A percentile compares a stretch with the other conserved stretches of the same genome.
Conservation (phyloP, 495 filamentous ascomycete genomes). For the Amniculicola lignicola region DNA sequence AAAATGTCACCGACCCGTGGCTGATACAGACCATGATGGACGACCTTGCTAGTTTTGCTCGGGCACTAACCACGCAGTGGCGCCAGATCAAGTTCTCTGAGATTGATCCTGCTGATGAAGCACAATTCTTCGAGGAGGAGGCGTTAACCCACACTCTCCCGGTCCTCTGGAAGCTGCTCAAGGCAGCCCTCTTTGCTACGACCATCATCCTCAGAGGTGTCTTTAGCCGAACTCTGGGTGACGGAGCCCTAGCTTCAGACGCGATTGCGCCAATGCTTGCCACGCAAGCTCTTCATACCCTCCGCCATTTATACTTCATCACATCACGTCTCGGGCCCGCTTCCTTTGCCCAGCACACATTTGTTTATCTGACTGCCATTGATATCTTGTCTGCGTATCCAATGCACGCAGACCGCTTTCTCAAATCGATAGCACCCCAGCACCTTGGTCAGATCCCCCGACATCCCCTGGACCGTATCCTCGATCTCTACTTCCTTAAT, state of each 20-base stretch:
- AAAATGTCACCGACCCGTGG: slow-evolving; percentile 58
- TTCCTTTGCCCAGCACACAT: slow-evolving; percentile 75
- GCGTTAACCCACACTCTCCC: slow-evolving; percentile 67
- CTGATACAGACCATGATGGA: slow-evolving; percentile 67
- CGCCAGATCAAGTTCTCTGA: slow-evolving; percentile 77
- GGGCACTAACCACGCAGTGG: slow-evolving; percentile 76
- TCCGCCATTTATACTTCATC: slow-evolving; percentile 85
- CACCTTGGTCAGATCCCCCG: slow-evolving; percentile 63
- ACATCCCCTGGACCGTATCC: slow-evolving; percentile 71
- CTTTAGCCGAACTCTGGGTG: slow-evolving; percentile 63
- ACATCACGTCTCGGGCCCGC: slow-evolving; percentile 71
- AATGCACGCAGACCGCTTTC: slow-evolving; percentile 63
- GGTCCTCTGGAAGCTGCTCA: slow-evolving; percentile 76
- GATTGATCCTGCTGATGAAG: slow-evolving; percentile 75
- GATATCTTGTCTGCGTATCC: slow-evolving; percentile 80
- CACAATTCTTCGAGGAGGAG: slow-evolving; percentile 63
- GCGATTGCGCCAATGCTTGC: slow-evolving; percentile 67
- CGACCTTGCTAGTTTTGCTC: slow-evolving; percentile 66
- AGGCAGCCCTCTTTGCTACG: slow-evolving; percentile 74
- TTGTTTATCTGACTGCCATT: slow-evolving; percentile 82
- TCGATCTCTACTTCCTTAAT: slow-evolving; percentile 92
- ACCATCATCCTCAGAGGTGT: slow-evolving; percentile 72
- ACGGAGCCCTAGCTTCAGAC: slow-evolving; percentile 52
- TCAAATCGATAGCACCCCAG: slow-evolving; percentile 59
- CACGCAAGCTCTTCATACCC: slow-evolving; percentile 69